Conservation (phyloP, 192 early-diverging fungal genomes). For the Phlyctochytrium planicorne region DNA sequence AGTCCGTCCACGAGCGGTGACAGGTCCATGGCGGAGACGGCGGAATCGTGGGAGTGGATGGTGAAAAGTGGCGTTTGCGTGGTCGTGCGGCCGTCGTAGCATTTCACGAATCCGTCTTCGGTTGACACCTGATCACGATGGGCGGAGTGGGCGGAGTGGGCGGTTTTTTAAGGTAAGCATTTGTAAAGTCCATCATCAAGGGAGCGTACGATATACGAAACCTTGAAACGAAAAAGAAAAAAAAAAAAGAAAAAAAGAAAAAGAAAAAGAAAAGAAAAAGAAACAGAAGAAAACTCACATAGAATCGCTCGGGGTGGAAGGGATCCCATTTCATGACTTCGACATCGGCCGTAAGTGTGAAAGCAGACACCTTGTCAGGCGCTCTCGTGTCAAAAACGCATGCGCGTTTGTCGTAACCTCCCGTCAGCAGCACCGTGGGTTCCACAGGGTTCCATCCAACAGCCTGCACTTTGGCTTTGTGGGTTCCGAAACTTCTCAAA, state of each 20-base stretch:
- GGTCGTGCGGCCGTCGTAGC: conserved; percentile 75
- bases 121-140: conserved; percentile 58
- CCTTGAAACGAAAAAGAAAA: too few species aligned
- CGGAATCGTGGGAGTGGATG: conserved; percentile 89
- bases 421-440: conserved; percentile 82
- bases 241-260: too few species aligned
- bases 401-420: conserved; percentile 87
- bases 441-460: conserved; percentile 91
- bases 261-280: too few species aligned
- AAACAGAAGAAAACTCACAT: conserved; percentile 21
- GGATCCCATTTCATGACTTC: conserved; percentile 93
- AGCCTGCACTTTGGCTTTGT: conserved; percentile 87
- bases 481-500: conserved; percentile 79
- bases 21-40: conserved; percentile 86
- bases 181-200: too few species aligned
- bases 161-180: too few species aligned
- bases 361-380: conserved; percentile 66
- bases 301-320: conserved; percentile 66
- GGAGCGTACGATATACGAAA: too few species aligned
- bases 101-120: conserved; percentile 89
- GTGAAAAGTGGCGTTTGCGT: conserved; percentile 69
- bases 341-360: conserved; percentile 80
- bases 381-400: conserved; percentile 92
- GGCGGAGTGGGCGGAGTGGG: background rate
- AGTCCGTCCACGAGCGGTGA: conserved; percentile 74